Evolutionary conservation across 306 rosid species (phyloP), one percentile per base, ranked within the genome.

Genomic region (Amphicarpaea edgeworthii): DNA sequence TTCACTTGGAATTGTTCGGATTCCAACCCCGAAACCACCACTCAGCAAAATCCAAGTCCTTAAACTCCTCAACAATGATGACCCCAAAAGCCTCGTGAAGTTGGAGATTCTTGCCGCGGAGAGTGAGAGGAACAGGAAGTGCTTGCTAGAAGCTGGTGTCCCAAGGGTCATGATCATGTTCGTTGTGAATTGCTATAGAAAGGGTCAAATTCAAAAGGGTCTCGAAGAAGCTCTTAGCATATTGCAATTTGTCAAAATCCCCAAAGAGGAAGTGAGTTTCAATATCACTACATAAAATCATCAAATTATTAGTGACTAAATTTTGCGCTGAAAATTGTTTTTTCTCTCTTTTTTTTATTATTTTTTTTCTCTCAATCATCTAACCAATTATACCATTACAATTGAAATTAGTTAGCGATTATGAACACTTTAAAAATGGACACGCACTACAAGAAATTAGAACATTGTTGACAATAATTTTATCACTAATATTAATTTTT

Each of bases 1-100:
- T 6, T 47, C 81, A 0, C 72, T 49, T 0, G 89, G 90, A 3
- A 67, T 91, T 6, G 80, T 86, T 21, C 80, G 88, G 4, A 87
- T 91, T 38, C 93, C 95, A 0, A 91, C 95, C 0, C 95, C 95
- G 0, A 91, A 89, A 21, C 84, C 93, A 0, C 93, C 87, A 0
- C 70, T 89, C 14, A 54, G 65, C 67, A 86, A 72, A 34, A 40
- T 65, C 1, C 90, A 82, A 41, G 83, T 91, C 43, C 73, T 81
- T 2, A 83, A 82, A 45, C 88, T 89, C 46, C 88, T 91, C 30
- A 83, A 50, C 3, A 15, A 42, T 3, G 28, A 42, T 3, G 28
- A 78, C 37, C 83, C 87, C 1, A 46, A 89, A 45, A 80, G 58
- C 42, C 37, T 91, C 19, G 9, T 50, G 1, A 81, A 82, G 0